phyloP scores from a whole-genome alignment of 1,139 yeast genomes.

The Kodamaea arcana region DNA sequence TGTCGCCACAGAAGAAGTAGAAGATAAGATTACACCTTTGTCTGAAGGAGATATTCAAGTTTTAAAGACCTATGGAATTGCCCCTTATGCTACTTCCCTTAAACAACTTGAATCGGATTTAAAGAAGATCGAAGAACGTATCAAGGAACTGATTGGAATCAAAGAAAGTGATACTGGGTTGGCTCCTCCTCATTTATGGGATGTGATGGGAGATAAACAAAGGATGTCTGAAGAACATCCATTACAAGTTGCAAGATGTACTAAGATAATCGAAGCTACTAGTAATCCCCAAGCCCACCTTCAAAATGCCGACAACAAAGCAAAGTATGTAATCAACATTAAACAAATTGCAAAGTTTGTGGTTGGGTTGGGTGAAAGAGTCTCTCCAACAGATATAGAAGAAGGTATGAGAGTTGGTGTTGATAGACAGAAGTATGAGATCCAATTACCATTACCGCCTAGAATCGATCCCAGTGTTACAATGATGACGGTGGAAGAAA shows the following conservation, averaged over 20 bases:
- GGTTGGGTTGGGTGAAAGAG: slow-evolving; percentile 93
- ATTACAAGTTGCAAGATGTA: slow-evolving; percentile 96
- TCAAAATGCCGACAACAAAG: slow-evolving; percentile 71
- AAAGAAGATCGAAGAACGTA: slow-evolving; percentile 74
- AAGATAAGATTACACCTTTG: slow-evolving; percentile 79
- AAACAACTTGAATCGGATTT: slow-evolving; percentile 83
- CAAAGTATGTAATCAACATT: slow-evolving; percentile 91
- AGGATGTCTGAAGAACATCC: slow-evolving; percentile 93
- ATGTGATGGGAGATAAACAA: slow-evolving; percentile 92
- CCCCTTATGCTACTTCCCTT: slow-evolving; percentile 83
- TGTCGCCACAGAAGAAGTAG: slow-evolving; percentile 64
- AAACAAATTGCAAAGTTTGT: slow-evolving; percentile 98
- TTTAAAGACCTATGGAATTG: slow-evolving; percentile 93
- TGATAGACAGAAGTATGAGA: slow-evolving; percentile 93
- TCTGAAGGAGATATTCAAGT: slow-evolving; percentile 97
- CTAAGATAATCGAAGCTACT: slow-evolving; percentile 79
- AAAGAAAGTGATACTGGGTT: slow-evolving; percentile 95
- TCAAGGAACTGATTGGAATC: slow-evolving; percentile 90
- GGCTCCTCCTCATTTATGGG: slow-evolving; percentile 96
- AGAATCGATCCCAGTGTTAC: slow-evolving; percentile 96
- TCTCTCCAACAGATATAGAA: slow-evolving; percentile 96
- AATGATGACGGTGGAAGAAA: slow-evolving; percentile 99
- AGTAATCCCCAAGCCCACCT: slow-evolving; percentile 28
- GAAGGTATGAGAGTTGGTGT: slow-evolving; percentile 99
- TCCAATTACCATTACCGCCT: slow-evolving; percentile 95